These are phyloP conservation scores for Rhizopogon rudus DNA, from an alignment of 768 basidiomycete species.

Conservation along the genomic window DNA sequence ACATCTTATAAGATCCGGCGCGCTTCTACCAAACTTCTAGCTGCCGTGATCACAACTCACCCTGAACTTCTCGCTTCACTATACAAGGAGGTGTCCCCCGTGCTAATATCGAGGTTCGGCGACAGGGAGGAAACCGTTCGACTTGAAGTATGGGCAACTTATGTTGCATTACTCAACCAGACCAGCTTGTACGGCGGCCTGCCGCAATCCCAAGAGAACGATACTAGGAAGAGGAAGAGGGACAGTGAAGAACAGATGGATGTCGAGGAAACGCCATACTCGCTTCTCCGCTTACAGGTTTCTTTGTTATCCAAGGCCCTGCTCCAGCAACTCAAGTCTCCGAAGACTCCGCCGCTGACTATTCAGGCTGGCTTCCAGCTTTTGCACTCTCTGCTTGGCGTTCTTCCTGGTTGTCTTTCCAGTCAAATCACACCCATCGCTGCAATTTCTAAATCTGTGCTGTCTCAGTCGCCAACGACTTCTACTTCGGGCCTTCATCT, in stretches of 20 bases:
- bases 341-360: constrained; percentile 71
- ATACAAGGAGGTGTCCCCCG: constrained; percentile 82
- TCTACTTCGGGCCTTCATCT: constrained; percentile 81
- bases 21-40: constrained; percentile 85
- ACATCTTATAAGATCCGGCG: constrained; percentile 97
- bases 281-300: constrained; percentile 69
- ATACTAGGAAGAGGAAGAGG: constrained; percentile 65
- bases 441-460: constrained; percentile 55
- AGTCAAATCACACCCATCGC: constrained; percentile 61
- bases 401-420: constrained; percentile 81
- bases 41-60: constrained; percentile 82
- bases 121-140: constrained; percentile 96
- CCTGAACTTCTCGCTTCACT: constrained; percentile 78
- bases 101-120: constrained; percentile 85
- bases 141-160: constrained; percentile 88
- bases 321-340: constrained; percentile 77
- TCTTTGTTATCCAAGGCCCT: constrained; percentile 76
- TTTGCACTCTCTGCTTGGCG: constrained; percentile 67
- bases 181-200: constrained; percentile 74
- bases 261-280: constrained; percentile 68
- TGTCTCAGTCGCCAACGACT: constrained; percentile 65
- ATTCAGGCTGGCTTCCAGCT: constrained; percentile 85
- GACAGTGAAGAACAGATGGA: constrained; percentile 72
- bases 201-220: constrained; percentile 45
- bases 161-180: constrained; percentile 76